A percentile compares a stretch with the other conserved stretches of the same genome.
These are phyloP conservation scores for Colletotrichum musae DNA, from an alignment of 2,329 filamentous ascomycete genomes.

Conservation along the genomic window DNA sequence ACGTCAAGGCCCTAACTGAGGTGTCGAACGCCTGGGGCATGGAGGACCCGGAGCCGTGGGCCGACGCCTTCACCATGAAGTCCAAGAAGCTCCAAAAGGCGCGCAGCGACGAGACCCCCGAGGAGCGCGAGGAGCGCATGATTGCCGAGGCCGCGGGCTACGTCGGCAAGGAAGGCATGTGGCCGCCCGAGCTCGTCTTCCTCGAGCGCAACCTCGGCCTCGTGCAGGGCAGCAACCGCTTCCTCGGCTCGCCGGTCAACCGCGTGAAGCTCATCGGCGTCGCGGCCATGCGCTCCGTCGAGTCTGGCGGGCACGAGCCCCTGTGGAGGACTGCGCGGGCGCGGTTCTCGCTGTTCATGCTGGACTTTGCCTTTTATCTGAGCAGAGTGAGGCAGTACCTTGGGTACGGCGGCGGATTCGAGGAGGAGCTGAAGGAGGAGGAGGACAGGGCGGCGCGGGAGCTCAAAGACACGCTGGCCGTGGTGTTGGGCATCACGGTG, in stretches of 20 bases:
- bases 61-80: slow-evolving; percentile 74
- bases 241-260: slow-evolving; percentile 81
- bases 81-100: slow-evolving; percentile 73
- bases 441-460: slow-evolving; percentile 19
- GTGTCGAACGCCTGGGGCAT: slow-evolving; percentile 75
- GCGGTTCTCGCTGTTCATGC: slow-evolving; percentile 15
- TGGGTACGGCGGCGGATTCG: slow-evolving; percentile 10
- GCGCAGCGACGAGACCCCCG: slow-evolving; percentile 53
- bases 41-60: slow-evolving; percentile 76
- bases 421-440: slow-evolving; percentile 19
- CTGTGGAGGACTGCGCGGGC: not conserved
- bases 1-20: slow-evolving; percentile 71
- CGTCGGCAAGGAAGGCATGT: slow-evolving; percentile 78
- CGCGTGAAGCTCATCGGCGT: slow-evolving; percentile 74
- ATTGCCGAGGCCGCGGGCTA: slow-evolving; percentile 66
- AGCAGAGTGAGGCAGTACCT: slow-evolving; percentile 24
- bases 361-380: slow-evolving; percentile 9
- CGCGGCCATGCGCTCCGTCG: slow-evolving; percentile 24
- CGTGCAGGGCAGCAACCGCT: slow-evolving; percentile 82
- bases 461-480: slow-evolving; percentile 5
- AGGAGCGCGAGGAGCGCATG: slow-evolving; percentile 78
- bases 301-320: not conserved
- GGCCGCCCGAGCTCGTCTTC: slow-evolving; percentile 81
- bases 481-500: slow-evolving; percentile 23
- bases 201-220: slow-evolving; percentile 82